Conservation (phyloP, 495 filamentous ascomycete genomes). For the Endocarpon pusillum region DNA sequence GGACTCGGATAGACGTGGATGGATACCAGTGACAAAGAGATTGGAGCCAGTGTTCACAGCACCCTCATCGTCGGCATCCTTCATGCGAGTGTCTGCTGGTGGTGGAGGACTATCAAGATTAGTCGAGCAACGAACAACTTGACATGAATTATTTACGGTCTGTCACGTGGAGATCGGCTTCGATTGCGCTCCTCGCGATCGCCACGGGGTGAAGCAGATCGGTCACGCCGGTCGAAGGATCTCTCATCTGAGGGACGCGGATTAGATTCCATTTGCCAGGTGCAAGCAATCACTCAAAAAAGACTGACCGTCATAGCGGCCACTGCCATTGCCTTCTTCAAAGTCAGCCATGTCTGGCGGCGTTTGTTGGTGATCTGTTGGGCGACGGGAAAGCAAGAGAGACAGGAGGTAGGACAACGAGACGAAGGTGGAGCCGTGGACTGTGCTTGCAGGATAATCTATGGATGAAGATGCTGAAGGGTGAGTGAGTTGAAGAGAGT, state of each 20-base stretch:
- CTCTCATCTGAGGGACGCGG: slow-evolving; percentile 44
- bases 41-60: slow-evolving; percentile 87
- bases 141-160: slow-evolving; percentile 43
- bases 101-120: slow-evolving; percentile 10
- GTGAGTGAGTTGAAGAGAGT: too few species aligned
- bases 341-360: slow-evolving; percentile 34
- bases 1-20: slow-evolving; percentile 77
- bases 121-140: not conserved
- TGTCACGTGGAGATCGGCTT: slow-evolving; percentile 55
- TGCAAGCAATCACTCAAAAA: slow-evolving; percentile 3
- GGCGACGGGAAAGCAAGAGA: slow-evolving; percentile 4
- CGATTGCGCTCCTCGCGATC: slow-evolving; percentile 58
- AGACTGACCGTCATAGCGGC: slow-evolving; percentile 68
- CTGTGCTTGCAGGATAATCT: too few species aligned
- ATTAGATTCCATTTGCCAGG: slow-evolving; percentile 8
- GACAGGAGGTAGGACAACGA: too few species aligned
- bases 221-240: slow-evolving; percentile 70
- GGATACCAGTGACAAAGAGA: slow-evolving; percentile 96
- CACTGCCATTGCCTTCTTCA: slow-evolving; percentile 77
- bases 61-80: slow-evolving; percentile 47
- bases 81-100: slow-evolving; percentile 29
- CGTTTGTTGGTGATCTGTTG: too few species aligned
- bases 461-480: too few species aligned
- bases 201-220: slow-evolving; percentile 82
- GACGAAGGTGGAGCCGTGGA: too few species aligned